Percentiles rank a stretch among this genome's conserved stretches.
Evolutionary conservation across 148 eudicot genomes (phyloP).

Genomic region (Vaccinium corymbosum): DNA sequence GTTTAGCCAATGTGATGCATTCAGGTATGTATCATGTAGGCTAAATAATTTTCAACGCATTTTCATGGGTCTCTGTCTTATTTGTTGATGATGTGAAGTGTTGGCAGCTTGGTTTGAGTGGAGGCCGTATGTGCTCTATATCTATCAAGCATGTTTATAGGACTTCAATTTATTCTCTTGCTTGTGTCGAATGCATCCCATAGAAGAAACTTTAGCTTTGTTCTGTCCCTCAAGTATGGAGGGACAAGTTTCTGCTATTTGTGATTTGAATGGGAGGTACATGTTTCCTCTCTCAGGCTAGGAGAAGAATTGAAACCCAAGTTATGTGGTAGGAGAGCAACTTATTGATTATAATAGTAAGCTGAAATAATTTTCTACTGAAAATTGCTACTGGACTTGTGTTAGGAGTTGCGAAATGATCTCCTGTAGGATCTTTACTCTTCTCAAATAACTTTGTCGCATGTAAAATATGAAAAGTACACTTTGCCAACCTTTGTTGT

Average conservation of each 20-base stretch:
- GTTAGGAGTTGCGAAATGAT: background rate
- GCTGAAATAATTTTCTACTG: background rate
- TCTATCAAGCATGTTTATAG: background rate
- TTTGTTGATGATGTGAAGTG: background rate
- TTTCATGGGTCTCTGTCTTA: background rate
- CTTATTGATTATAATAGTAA: background rate
- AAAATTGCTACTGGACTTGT: background rate
- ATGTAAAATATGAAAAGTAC: background rate
- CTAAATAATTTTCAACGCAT: background rate
- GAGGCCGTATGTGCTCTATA: background rate
- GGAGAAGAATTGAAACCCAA: background rate
- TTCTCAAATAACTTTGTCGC: background rate
- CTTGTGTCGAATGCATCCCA: background rate
- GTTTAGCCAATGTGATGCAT: slow-evolving; percentile 66
- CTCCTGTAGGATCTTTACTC: slow-evolving; percentile 21
- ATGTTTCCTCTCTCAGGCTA: background rate
- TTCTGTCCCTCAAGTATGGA: background rate
- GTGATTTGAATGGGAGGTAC: background rate
- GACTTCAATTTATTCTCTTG: background rate
- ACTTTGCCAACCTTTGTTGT: background rate
- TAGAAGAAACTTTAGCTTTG: background rate
- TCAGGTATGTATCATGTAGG: slow-evolving; percentile 34
- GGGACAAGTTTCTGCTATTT: background rate
- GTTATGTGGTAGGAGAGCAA: background rate
- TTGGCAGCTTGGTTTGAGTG: background rate